A percentile compares a stretch with the other conserved stretches of the same genome.
These are phyloP conservation scores for Fusarium algeriense DNA, from an alignment of 2,329 filamentous ascomycete species.

Conservation along the genomic window DNA sequence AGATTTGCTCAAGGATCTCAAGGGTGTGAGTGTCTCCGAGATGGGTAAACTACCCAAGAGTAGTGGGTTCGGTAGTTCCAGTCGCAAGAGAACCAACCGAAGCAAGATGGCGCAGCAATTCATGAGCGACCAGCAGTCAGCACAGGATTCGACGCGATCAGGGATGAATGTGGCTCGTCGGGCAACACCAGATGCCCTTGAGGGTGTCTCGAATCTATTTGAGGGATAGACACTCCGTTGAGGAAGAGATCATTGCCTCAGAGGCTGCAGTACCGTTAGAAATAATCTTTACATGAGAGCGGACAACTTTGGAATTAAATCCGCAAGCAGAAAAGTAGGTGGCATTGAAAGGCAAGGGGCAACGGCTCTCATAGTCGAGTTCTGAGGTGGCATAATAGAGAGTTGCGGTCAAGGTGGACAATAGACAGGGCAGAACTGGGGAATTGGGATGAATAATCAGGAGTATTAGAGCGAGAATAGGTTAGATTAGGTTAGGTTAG, in stretches of 20 bases:
- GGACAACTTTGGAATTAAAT: constrained; percentile 5
- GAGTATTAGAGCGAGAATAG: constrained; percentile 44
- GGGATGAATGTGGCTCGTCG: constrained; percentile 49
- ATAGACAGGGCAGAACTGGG: constrained; percentile 31
- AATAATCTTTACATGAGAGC: constrained; percentile 8
- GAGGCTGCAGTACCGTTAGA: not conserved
- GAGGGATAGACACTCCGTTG: constrained; percentile 46
- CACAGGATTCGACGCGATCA: constrained; percentile 47
- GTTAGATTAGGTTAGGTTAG: constrained; percentile 19
- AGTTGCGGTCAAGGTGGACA: constrained; percentile 14
- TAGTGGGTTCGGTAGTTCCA: constrained; percentile 51
- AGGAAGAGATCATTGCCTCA: not conserved
- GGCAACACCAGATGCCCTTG: constrained; percentile 63
- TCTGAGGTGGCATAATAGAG: constrained; percentile 12
- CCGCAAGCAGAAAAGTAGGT: constrained; percentile 14
- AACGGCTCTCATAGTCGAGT: constrained; percentile 3
- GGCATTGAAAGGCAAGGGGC: constrained; percentile 2
- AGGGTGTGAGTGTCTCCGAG: constrained; percentile 93
- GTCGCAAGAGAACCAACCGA: constrained; percentile 47
- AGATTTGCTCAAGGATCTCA: constrained; percentile 85
- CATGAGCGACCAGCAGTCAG: constrained; percentile 65
- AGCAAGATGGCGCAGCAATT: constrained; percentile 74
- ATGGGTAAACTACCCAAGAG: constrained; percentile 83
- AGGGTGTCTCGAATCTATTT: constrained; percentile 68
- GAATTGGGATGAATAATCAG: constrained; percentile 27